Evolutionary conservation across 2,329 filamentous ascomycete genomes (phyloP).

Genomic region (Aspergillus luchuensis): DNA sequence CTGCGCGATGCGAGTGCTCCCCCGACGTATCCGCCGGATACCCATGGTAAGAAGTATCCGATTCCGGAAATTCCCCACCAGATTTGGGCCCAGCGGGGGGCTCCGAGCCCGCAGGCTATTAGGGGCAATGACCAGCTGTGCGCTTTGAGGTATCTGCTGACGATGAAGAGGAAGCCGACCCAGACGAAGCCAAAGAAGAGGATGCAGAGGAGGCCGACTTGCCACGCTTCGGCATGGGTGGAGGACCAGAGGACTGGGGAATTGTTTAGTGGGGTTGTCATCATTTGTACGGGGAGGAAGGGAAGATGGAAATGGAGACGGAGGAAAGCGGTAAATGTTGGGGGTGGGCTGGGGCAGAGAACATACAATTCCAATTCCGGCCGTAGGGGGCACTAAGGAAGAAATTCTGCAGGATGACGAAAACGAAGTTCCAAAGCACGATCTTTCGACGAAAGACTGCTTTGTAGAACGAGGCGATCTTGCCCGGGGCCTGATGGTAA

Average conservation of each 20-base stretch:
- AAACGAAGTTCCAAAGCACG: conserved; percentile 54
- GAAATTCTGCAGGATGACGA: conserved; percentile 66
- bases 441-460: conserved; percentile 60
- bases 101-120: conserved; percentile 65
- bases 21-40: conserved; percentile 51
- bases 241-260: conserved; percentile 55
- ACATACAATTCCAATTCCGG: conserved; percentile 60
- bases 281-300: too few relatives aligned
- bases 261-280: too few relatives aligned
- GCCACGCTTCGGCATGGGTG: conserved; percentile 58
- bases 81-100: conserved; percentile 67
- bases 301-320: too few relatives aligned
- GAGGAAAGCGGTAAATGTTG: too few relatives aligned
- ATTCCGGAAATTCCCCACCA: conserved; percentile 64
- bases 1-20: conserved; percentile 58
- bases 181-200: conserved; percentile 58
- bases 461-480: conserved; percentile 65
- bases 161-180: conserved; percentile 48
- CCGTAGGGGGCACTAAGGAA: conserved; percentile 66
- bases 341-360: too few relatives aligned
- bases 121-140: conserved; percentile 69
- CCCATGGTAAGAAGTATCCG: conserved; percentile 64
- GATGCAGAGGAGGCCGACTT: conserved; percentile 55
- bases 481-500: conserved; percentile 65
- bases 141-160: conserved; percentile 56